These are phyloP conservation scores for Wickerhamomyces ciferrii DNA, from an alignment of 805 yeast genomes.

Conservation along the genomic window DNA sequence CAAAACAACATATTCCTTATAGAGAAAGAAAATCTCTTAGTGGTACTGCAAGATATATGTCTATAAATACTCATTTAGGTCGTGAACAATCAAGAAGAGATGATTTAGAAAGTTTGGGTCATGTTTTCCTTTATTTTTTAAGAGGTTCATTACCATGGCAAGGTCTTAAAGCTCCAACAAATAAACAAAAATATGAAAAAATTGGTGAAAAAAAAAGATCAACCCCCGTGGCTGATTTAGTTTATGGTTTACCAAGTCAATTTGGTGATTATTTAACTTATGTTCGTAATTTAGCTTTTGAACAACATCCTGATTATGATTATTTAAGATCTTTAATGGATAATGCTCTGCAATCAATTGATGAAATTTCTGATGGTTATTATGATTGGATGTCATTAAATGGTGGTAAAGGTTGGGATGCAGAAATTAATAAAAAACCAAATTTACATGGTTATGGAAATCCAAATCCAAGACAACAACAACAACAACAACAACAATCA, in stretches of 20 bases:
- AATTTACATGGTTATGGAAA: slow-evolving; percentile 95
- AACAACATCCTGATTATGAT: slow-evolving; percentile 92
- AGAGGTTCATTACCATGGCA: slow-evolving; percentile 98
- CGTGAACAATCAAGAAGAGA: slow-evolving; percentile 96
- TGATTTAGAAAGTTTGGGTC: slow-evolving; percentile 94
- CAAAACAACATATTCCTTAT: slow-evolving; percentile 94
- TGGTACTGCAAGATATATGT: slow-evolving; percentile 99
- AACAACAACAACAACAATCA: slow-evolving; percentile 7
- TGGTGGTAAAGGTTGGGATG: slow-evolving; percentile 95
- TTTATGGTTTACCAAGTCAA: slow-evolving; percentile 71
- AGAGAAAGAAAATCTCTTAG: slow-evolving; percentile 92
- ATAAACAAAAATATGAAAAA: slow-evolving; percentile 95
- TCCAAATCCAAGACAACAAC: slow-evolving; percentile 56
- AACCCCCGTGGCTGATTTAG: slow-evolving; percentile 79
- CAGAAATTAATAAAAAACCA: slow-evolving; percentile 82
- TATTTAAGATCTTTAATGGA: slow-evolving; percentile 75
- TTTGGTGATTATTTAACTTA: slow-evolving; percentile 87
- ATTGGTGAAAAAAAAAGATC: slow-evolving; percentile 95
- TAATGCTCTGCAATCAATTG: slow-evolving; percentile 68
- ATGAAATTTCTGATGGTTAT: slow-evolving; percentile 75
- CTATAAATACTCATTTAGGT: slow-evolving; percentile 94
- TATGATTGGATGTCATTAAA: slow-evolving; percentile 98
- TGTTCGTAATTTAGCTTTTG: slow-evolving; percentile 86
- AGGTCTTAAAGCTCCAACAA: slow-evolving; percentile 96
- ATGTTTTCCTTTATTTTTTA: slow-evolving; percentile 90